phyloP scores from a whole-genome alignment of 139 green algal species.

The Volvox africanus region DNA sequence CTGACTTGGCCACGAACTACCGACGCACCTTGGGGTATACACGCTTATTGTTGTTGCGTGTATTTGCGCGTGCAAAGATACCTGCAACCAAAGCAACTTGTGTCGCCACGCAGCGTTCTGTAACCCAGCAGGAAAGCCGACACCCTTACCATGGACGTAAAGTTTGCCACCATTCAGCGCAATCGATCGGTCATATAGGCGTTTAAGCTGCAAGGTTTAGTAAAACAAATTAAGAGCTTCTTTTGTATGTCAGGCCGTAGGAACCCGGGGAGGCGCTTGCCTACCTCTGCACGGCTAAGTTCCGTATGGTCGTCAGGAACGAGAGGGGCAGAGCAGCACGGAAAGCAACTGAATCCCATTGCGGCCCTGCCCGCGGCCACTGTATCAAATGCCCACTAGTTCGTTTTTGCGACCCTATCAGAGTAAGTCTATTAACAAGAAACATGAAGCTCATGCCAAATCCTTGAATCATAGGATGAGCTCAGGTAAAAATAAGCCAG shows the following conservation, averaged over 20 bases:
- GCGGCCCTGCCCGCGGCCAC: background rate
- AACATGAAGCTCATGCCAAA: no score
- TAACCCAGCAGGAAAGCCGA: background rate
- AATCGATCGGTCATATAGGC: slow-evolving; percentile 64
- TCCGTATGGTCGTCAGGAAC: slow-evolving; percentile 54
- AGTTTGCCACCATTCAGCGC: slow-evolving; percentile 68
- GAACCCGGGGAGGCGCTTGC: background rate
- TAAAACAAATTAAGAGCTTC: background rate
- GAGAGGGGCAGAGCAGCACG: background rate
- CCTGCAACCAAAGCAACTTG: slow-evolving; percentile 51
- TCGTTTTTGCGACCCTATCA: no score
- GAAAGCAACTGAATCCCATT: slow-evolving; percentile 36
- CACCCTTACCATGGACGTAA: slow-evolving; percentile 70
- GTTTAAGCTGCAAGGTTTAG: slow-evolving; percentile 60
- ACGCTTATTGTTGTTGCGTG: slow-evolving; percentile 76
- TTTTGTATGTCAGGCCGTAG: background rate
- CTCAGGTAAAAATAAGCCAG: no score
- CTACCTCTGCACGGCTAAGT: slow-evolving; percentile 56
- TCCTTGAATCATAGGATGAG: no score
- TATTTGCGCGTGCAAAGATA: slow-evolving; percentile 73
- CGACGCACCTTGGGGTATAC: slow-evolving; percentile 75
- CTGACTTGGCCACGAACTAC: no score
- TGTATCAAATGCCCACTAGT: background rate
- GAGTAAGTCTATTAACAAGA: no score
- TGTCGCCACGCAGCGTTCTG: no score